Evolutionary conservation across 495 filamentous ascomycete species (phyloP).

Genomic region (Massariosphaeria phaeospora): DNA sequence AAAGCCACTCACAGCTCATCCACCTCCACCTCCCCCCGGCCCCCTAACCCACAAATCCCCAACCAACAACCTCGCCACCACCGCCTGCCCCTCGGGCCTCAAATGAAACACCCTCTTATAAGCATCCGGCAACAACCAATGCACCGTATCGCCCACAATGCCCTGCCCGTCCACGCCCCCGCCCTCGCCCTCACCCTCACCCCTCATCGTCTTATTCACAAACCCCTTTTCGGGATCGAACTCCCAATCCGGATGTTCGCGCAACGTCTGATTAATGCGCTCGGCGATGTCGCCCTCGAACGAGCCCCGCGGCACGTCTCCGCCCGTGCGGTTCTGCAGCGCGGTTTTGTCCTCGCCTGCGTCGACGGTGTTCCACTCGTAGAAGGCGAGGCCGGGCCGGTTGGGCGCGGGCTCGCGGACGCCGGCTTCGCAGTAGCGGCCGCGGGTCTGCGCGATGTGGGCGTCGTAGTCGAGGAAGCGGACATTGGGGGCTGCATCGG

Average conservation of each 20-base stretch:
- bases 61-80: constrained; percentile 17
- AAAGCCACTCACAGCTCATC: constrained; percentile 1
- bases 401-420: constrained; percentile 25
- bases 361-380: constrained; percentile 29
- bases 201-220: constrained; percentile 13
- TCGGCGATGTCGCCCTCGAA: constrained; percentile 23
- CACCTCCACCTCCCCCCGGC: not conserved
- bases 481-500: constrained; percentile 12
- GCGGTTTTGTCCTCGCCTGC: constrained; percentile 12
- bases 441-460: constrained; percentile 2
- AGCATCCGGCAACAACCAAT: constrained; percentile 25
- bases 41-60: constrained; percentile 1
- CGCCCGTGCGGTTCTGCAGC: constrained; percentile 8
- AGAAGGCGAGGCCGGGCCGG: constrained; percentile 17
- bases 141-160: constrained; percentile 16
- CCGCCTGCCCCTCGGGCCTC: constrained; percentile 12
- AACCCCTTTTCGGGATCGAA: constrained; percentile 19
- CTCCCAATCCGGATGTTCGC: constrained; percentile 24
- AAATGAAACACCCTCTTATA: constrained; percentile 30
- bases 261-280: constrained; percentile 17
- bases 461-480: constrained; percentile 23
- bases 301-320: constrained; percentile 13
- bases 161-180: not conserved
- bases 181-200: not conserved
- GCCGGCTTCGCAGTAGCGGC: constrained; percentile 24